Conservation (phyloP, 257 asterid genomes). For the Scutellaria galericulata region DNA sequence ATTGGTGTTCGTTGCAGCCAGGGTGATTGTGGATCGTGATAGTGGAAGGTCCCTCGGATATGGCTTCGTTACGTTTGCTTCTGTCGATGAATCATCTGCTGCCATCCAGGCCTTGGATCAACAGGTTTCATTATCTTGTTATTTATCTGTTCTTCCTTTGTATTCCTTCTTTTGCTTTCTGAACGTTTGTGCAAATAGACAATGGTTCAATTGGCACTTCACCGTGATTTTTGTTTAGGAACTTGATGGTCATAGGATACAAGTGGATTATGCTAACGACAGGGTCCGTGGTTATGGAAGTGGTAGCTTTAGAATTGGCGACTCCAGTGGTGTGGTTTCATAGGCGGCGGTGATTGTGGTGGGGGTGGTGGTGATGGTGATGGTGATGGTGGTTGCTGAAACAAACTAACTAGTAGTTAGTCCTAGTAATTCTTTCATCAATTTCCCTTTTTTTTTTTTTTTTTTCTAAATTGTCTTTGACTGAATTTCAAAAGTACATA, state of each 20-base stretch:
- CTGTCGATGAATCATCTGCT: slow-evolving; percentile 67
- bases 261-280: slow-evolving; percentile 67
- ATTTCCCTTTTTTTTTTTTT: no score
- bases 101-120: slow-evolving; percentile 79
- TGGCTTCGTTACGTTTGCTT: slow-evolving; percentile 67
- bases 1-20: slow-evolving; percentile 51
- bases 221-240: slow-evolving; percentile 43
- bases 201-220: background rate
- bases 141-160: background rate
- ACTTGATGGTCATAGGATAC: slow-evolving; percentile 69
- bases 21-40: slow-evolving; percentile 69
- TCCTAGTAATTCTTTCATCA: no score
- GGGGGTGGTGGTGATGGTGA: background rate
- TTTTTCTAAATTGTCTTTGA: no score
- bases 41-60: slow-evolving; percentile 77
- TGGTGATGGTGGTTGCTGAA: no score
- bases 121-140: slow-evolving; percentile 48
- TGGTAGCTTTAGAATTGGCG: slow-evolving; percentile 38
- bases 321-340: background rate
- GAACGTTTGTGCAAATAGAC: background rate
- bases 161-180: background rate
- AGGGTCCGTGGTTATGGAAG: slow-evolving; percentile 55
- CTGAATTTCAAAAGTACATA: no score
- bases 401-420: no score
- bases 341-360: no score